Evolutionary conservation across 129 eudicot species (phyloP).

Genomic region (Saposhnikovia divaricata): DNA sequence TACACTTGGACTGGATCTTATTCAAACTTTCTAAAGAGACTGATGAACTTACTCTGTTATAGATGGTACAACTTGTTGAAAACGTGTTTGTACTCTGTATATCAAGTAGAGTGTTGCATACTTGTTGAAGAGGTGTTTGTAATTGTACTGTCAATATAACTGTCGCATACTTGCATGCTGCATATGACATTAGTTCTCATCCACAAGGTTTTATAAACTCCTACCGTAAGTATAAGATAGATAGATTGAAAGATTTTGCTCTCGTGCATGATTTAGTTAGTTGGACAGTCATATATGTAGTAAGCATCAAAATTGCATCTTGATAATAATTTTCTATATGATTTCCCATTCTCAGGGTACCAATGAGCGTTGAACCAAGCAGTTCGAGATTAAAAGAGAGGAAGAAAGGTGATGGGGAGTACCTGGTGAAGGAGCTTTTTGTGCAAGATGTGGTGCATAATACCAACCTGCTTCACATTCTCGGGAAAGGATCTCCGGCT

Average conservation of each 20-base stretch:
- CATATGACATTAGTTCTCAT: not conserved
- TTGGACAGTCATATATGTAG: not conserved
- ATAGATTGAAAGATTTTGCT: not conserved
- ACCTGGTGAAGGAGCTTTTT: slow-evolving; percentile 58
- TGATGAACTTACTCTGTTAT: not conserved
- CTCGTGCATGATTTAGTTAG: not conserved
- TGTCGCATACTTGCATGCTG: not conserved
- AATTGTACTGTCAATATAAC: not conserved
- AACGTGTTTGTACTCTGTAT: not conserved
- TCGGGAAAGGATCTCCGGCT: slow-evolving; percentile 60
- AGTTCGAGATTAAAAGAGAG: slow-evolving; percentile 79
- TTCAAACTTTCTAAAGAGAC: not conserved
- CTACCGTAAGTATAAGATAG: not conserved
- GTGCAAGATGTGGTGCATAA: slow-evolving; percentile 65
- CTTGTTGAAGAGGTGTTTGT: too few species aligned
- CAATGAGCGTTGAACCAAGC: slow-evolving; percentile 31
- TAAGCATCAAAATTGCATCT: not conserved
- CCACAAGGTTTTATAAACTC: not conserved
- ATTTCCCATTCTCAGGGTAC: slow-evolving; percentile 3
- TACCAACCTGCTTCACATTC: slow-evolving; percentile 50
- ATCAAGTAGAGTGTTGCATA: not conserved
- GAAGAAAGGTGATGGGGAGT: slow-evolving; percentile 69
- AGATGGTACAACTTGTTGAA: not conserved
- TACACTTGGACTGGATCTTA: not conserved
- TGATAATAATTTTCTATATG: not conserved